Percentiles rank a stretch among this genome's conserved stretches.
These are phyloP conservation scores for Aspergillus eucalypticola DNA, from an alignment of 2,329 filamentous ascomycete species.

Conservation along the genomic window DNA sequence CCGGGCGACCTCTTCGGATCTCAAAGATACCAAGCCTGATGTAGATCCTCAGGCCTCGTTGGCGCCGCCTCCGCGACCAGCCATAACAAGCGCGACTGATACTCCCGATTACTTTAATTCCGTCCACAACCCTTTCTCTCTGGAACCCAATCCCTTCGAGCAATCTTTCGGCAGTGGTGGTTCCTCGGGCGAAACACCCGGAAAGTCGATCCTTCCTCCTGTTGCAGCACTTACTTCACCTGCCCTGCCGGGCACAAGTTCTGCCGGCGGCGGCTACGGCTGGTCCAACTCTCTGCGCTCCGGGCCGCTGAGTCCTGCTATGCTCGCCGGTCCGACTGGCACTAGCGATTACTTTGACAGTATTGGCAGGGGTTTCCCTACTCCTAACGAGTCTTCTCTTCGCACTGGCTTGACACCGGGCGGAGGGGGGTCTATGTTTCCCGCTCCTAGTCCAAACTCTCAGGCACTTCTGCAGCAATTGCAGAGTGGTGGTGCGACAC, in stretches of 20 bases:
- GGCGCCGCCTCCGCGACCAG: constrained; percentile 67
- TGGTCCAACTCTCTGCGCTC: constrained; percentile 88
- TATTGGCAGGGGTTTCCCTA: constrained; percentile 81
- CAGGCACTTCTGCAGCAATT: constrained; percentile 79
- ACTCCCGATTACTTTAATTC: constrained; percentile 70
- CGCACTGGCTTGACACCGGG: constrained; percentile 90
- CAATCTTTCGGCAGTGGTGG: constrained; percentile 71
- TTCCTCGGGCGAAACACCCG: constrained; percentile 71
- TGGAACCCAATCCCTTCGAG: constrained; percentile 94
- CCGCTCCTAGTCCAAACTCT: constrained; percentile 82
- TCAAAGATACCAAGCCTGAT: constrained; percentile 44
- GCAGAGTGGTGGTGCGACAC: constrained; percentile 79
- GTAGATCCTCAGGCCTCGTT: constrained; percentile 65
- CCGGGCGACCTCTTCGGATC: constrained; percentile 34
- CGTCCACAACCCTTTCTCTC: constrained; percentile 55
- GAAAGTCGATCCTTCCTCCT: constrained; percentile 77
- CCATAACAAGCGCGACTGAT: constrained; percentile 53
- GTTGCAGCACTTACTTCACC: constrained; percentile 91
- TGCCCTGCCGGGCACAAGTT: constrained; percentile 73
- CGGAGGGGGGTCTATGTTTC: constrained; percentile 96
- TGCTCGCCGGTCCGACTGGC: constrained; percentile 79
- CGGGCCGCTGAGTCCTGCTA: constrained; percentile 92
- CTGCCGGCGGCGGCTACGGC: constrained; percentile 67
- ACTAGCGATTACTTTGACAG: constrained; percentile 87
- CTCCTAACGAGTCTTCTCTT: constrained; percentile 93